Base-by-base conservation (phyloP, 2,329 filamentous ascomycete genomes). In the Calonectria honghensis region DNA sequence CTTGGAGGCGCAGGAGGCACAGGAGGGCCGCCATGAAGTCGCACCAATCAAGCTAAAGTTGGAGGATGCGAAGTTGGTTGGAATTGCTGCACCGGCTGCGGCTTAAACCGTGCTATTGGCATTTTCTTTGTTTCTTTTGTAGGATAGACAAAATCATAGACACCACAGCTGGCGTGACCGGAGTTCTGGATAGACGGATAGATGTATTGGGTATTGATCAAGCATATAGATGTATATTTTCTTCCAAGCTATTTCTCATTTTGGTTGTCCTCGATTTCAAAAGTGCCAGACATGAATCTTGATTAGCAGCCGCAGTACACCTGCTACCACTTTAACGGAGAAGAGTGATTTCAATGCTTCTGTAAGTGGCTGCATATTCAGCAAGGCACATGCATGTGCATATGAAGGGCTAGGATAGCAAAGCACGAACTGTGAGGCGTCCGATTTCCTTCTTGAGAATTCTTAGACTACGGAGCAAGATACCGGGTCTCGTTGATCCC, bases 1-100 rank as follows among this genome's bases (percentile, higher is more conserved):
- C 4, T 70, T 80, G 41, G 79, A 81, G 73, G 74, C 69, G 11
- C 18, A 57, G 32, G 79, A 81, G 73, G 74, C 67, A 13, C 14
- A 57, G 11, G 63, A 74, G 24, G 74, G 76, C 31, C 71, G 59
- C 16, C 73, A 73, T 14, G 68, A 61, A 18, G 70, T 35, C 3
- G 71, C 54, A 18, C 66, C 61, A 35, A 50, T 72, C 32, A 50
- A 50, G 52, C 41, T 63, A 6, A 68, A 68, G 24, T 14, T 64
- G 45, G 27, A 29, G 27, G 59, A 45, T 13, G 13, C 48, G 11
- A 70, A 61, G 27, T 27, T 70, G 66, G 54, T 32, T 24, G 57
- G 27, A 20, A 32, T 64, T 27, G 70, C 57, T 27, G 65, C 65
- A 57, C 64, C 51, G 14, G 65, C 64, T 64, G 72, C 54, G 35